phyloP scores from a whole-genome alignment of 768 basidiomycete species.

The Agrocybe pediades region DNA sequence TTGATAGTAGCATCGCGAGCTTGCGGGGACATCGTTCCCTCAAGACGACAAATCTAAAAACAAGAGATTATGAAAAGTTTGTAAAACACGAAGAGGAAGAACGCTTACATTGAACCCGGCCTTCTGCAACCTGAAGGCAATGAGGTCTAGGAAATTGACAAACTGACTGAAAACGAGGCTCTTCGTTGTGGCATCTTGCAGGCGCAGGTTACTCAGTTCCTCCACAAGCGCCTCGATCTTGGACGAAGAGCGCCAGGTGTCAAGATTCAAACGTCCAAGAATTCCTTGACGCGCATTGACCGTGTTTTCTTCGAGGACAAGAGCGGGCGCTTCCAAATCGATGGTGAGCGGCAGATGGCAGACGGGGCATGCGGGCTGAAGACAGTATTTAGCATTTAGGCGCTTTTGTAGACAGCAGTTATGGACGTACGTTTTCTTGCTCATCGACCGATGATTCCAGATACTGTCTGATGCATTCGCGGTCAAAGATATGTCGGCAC shows the following conservation, averaged over 20 bases:
- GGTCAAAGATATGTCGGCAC: slow-evolving; percentile 93
- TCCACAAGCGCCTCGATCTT: slow-evolving; percentile 97
- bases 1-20: slow-evolving; percentile 94
- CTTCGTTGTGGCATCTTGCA: slow-evolving; percentile 89
- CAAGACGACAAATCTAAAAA: slow-evolving; percentile 83
- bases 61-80: not conserved
- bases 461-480: slow-evolving; percentile 95
- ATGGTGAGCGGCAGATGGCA: slow-evolving; percentile 93
- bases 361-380: slow-evolving; percentile 88
- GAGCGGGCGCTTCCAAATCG: slow-evolving; percentile 90
- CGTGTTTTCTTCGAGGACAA: slow-evolving; percentile 73
- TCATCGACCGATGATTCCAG: slow-evolving; percentile 76
- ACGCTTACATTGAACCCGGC: slow-evolving; percentile 83
- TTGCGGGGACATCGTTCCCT: slow-evolving; percentile 97
- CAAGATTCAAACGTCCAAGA: slow-evolving; percentile 84
- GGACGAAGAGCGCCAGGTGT: slow-evolving; percentile 92
- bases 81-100: not conserved
- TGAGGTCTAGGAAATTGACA: slow-evolving; percentile 90
- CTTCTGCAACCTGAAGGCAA: slow-evolving; percentile 88
- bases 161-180: slow-evolving; percentile 97
- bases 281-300: slow-evolving; percentile 80
- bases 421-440: slow-evolving; percentile 56
- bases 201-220: slow-evolving; percentile 83
- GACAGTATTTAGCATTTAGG: not conserved
- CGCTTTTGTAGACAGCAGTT: not conserved